Evolutionary conservation across 2,329 filamentous ascomycete genomes (phyloP).

Genomic region (Chaetomium sp.): DNA sequence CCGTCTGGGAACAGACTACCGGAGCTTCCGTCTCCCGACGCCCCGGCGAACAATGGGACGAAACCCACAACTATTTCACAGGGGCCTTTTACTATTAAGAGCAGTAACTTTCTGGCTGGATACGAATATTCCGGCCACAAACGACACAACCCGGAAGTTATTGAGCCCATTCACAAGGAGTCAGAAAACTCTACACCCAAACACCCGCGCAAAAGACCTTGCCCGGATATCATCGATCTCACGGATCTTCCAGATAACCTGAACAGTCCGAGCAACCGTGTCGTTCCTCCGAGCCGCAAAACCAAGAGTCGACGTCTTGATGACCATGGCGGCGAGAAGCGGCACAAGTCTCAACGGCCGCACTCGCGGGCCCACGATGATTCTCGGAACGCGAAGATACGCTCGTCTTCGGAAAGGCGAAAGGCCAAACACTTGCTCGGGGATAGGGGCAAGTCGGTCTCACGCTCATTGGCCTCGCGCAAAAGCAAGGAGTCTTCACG

Average conservation of each 20-base stretch:
- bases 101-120: background rate
- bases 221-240: conserved; percentile 15
- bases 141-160: no score
- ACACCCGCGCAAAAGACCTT: background rate
- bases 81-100: no score
- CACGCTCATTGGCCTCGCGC: conserved; percentile 1
- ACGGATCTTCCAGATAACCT: background rate
- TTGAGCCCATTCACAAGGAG: background rate
- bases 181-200: background rate
- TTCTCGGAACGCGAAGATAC: background rate
- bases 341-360: background rate
- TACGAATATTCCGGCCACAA: conserved; percentile 3
- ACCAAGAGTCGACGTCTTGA: conserved; percentile 5
- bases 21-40: background rate
- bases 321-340: conserved; percentile 6
- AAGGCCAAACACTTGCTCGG: background rate
- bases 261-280: background rate
- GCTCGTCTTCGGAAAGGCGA: background rate
- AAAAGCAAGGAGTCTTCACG: background rate
- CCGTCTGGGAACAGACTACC: background rate
- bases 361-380: background rate
- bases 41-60: background rate
- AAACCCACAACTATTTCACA: background rate
- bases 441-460: background rate
- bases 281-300: background rate